These are phyloP conservation scores for Mortierella sp. DNA, from an alignment of 371 early-diverging fungal genomes.

Conservation along the genomic window DNA sequence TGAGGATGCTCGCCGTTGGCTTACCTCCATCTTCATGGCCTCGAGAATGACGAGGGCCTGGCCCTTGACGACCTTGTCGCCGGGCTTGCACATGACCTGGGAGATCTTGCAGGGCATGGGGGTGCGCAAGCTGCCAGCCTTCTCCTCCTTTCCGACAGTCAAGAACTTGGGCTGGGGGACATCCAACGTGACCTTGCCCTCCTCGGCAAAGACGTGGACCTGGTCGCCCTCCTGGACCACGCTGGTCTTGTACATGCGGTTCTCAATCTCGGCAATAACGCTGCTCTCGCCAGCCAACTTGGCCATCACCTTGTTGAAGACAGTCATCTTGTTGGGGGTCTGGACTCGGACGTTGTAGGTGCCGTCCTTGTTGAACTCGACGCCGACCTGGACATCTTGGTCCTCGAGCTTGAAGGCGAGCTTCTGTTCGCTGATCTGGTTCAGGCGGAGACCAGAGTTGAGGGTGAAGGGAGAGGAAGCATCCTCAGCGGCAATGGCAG, in stretches of 20 bases:
- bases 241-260: constrained; percentile 66
- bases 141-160: constrained; percentile 61
- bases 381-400: constrained; percentile 54
- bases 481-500: constrained; percentile 54
- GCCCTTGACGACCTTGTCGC: constrained; percentile 89
- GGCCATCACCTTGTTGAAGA: constrained; percentile 54
- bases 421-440: constrained; percentile 61
- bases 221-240: constrained; percentile 72
- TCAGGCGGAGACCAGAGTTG: constrained; percentile 66
- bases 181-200: constrained; percentile 70
- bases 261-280: constrained; percentile 71
- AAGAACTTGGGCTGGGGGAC: constrained; percentile 74
- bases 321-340: constrained; percentile 44
- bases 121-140: constrained; percentile 83
- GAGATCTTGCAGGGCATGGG: constrained; percentile 98
- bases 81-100: constrained; percentile 84
- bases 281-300: constrained; percentile 62
- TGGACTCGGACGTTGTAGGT: constrained; percentile 57
- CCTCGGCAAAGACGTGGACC: constrained; percentile 76
- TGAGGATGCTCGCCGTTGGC: too few relatives aligned
- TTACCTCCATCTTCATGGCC: constrained; percentile 98
- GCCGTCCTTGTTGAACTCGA: constrained; percentile 53
- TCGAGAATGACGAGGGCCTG: constrained; percentile 89
- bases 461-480: constrained; percentile 74
- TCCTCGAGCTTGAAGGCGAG: constrained; percentile 59